These are phyloP conservation scores for Crucibulum laeve DNA, from an alignment of 768 basidiomycete species.

Conservation along the genomic window DNA sequence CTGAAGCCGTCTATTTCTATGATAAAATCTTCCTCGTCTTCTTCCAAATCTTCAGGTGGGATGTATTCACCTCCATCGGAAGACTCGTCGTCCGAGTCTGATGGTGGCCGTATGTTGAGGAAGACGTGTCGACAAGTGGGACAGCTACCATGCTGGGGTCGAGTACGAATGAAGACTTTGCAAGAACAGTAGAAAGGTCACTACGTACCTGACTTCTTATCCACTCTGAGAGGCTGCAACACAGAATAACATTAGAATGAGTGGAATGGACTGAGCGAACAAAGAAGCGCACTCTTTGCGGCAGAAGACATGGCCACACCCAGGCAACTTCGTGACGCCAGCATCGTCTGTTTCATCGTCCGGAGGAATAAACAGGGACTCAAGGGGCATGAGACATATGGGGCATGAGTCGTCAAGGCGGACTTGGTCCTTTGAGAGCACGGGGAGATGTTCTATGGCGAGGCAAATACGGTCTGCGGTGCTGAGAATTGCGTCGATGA, in stretches of 20 bases:
- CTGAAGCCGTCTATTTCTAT: slow-evolving; percentile 38
- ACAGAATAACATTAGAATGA: slow-evolving; percentile 1
- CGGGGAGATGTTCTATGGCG: slow-evolving; percentile 40
- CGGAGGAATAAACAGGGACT: slow-evolving; percentile 35
- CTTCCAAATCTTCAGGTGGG: slow-evolving; percentile 48
- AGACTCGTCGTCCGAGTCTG: slow-evolving; percentile 59
- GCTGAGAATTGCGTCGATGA: slow-evolving; percentile 1
- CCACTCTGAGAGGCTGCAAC: slow-evolving; percentile 58
- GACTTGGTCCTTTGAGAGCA: slow-evolving; percentile 31
- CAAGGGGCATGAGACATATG: slow-evolving; percentile 59
- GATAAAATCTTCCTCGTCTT: slow-evolving; percentile 45
- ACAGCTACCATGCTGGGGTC: slow-evolving; percentile 60
- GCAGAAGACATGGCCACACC: slow-evolving; percentile 69
- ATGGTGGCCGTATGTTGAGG: slow-evolving; percentile 44
- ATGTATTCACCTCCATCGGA: slow-evolving; percentile 67
- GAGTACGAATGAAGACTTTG: slow-evolving; percentile 1
- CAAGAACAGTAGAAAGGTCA: neutral
- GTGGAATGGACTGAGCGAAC: slow-evolving; percentile 2
- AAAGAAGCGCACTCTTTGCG: slow-evolving; percentile 45
- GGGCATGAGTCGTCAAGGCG: slow-evolving; percentile 55
- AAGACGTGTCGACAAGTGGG: slow-evolving; percentile 63
- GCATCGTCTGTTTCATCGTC: slow-evolving; percentile 10
- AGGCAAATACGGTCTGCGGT: slow-evolving; percentile 26
- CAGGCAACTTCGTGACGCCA: slow-evolving; percentile 55
- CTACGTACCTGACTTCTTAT: slow-evolving; percentile 47